Conservation (phyloP, 1,284 basidiomycete species). For the Tilletia indica region DNA sequence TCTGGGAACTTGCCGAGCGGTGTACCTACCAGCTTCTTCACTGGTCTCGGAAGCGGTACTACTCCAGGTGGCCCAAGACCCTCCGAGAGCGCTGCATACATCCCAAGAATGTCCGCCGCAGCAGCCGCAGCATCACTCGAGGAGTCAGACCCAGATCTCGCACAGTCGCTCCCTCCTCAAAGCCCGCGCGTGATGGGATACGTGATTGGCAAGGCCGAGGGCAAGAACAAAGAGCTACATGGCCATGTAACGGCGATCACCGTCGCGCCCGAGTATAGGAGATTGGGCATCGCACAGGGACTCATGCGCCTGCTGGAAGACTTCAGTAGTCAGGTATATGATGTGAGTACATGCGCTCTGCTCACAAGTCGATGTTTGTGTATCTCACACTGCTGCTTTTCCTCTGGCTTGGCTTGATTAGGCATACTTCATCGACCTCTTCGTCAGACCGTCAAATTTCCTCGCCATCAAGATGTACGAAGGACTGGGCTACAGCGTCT, state of each 20-base stretch:
- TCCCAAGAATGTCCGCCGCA: conserved; percentile 16
- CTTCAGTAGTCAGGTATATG: conserved; percentile 65
- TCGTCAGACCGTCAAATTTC: conserved; percentile 70
- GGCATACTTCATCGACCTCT: conserved; percentile 84
- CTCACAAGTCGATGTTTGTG: too few relatives aligned
- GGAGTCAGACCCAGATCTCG: background rate
- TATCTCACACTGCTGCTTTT: too few relatives aligned
- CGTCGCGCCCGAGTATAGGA: conserved; percentile 84
- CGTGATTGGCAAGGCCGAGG: conserved; percentile 50
- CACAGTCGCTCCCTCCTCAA: background rate
- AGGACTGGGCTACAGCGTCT: conserved; percentile 79
- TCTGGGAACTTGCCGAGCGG: background rate
- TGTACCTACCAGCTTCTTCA: background rate
- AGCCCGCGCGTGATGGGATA: conserved; percentile 34
- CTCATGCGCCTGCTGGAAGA: conserved; percentile 79
- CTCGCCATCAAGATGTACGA: conserved; percentile 76
- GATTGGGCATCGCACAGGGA: conserved; percentile 74
- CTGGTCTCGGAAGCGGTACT: background rate
- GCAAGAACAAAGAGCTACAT: conserved; percentile 38
- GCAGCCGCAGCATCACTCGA: background rate
- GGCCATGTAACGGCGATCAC: conserved; percentile 82
- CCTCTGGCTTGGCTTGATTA: conserved; percentile 43
- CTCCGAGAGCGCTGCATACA: background rate
- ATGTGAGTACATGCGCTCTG: conserved; percentile 12
- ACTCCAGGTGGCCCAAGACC: background rate